Base-by-base conservation (phyloP, 2,329 filamentous ascomycete genomes). In the Chrysosporium keratinophilum region DNA sequence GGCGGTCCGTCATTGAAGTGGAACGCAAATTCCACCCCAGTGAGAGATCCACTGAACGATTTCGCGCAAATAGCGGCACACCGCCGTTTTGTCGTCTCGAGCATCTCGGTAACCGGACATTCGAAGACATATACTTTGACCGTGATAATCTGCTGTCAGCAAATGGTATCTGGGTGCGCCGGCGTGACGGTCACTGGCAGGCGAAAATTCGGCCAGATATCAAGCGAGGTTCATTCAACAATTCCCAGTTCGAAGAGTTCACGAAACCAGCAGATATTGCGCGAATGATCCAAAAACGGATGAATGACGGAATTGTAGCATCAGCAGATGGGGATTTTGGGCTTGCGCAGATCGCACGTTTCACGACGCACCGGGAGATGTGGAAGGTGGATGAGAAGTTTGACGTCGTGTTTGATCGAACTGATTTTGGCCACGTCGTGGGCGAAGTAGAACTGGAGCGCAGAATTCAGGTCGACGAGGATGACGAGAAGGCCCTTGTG, bases 381-480 rank as follows among this genome's bases (percentile, higher is more conserved):
- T 66, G 62, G 59, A 49, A 62, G 7, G 63, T 62, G 3, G 60
- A 69, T 52, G 51, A 57, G 11, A 59, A 57, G 28, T 67, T 67
- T 42, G 58, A 55, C 6, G 56, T 67, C 17, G 64, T 64, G 41
- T 44, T 66, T 12, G 65, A 68, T 47, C 53, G 55, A 5, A 65
- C 62, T n/a, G 54, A 65, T 56, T 69, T 68, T 59, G 64, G 64
- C 7, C 65, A 66, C 46, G 41, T 47, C 20, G 62, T 67, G 14
- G 66, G 64, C 2, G 63, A 68, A 58, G 61, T 67, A 11, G 65
- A 67, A 54, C 54, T 70, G 44, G 63, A 68, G 15, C 54, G 50
- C 14, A 31, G 40, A 10, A 47, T 58, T 6, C n/a, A 39, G 15
- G 49, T 57, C 14, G 54, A 54, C n/a, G 52, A 53, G 20, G 31